A percentile compares a stretch with the other conserved stretches of the same genome.
Conservation (phyloP, 1,139 yeast genomes). For the Geotrichum aggregatum region DNA sequence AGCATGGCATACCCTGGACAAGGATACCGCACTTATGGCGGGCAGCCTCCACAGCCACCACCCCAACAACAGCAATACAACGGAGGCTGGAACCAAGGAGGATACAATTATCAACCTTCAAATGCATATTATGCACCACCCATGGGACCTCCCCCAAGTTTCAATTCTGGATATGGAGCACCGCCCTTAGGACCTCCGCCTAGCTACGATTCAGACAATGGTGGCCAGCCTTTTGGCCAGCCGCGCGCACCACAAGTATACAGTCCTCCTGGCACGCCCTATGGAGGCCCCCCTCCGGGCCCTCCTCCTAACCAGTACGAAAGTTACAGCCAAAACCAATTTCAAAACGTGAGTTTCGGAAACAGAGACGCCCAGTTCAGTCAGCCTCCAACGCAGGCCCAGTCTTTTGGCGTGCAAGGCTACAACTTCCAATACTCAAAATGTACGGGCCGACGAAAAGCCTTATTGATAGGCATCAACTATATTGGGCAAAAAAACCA, state of each 20-base stretch:
- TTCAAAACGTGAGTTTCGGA: slow-evolving; percentile 32
- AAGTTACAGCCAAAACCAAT: too few relatives aligned
- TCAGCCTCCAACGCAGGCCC: slow-evolving; percentile 39
- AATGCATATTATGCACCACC: background rate
- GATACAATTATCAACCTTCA: background rate
- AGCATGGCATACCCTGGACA: slow-evolving; percentile 34
- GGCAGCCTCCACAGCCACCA: slow-evolving; percentile 1
- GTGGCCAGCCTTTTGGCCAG: background rate
- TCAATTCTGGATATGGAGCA: slow-evolving; percentile 13
- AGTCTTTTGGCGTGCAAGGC: slow-evolving; percentile 38
- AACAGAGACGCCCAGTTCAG: slow-evolving; percentile 28
- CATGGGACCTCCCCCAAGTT: background rate
- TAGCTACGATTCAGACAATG: slow-evolving; percentile 8
- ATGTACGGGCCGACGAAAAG: slow-evolving; percentile 74
- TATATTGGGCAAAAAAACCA: slow-evolving; percentile 70
- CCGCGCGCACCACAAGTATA: slow-evolving; percentile 1
- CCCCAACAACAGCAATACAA: slow-evolving; percentile 5
- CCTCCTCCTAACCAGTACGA: slow-evolving; percentile 12
- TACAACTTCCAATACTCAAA: slow-evolving; percentile 62
- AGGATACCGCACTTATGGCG: slow-evolving; percentile 30
- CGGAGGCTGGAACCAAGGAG: slow-evolving; percentile 13
- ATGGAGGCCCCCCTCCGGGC: slow-evolving; percentile 24
- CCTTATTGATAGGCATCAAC: slow-evolving; percentile 80
- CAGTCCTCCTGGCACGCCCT: slow-evolving; percentile 11
- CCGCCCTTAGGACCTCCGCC: slow-evolving; percentile 29